Conservation (phyloP, 129 eudicot species). For the Dittrichia graveolens region DNA sequence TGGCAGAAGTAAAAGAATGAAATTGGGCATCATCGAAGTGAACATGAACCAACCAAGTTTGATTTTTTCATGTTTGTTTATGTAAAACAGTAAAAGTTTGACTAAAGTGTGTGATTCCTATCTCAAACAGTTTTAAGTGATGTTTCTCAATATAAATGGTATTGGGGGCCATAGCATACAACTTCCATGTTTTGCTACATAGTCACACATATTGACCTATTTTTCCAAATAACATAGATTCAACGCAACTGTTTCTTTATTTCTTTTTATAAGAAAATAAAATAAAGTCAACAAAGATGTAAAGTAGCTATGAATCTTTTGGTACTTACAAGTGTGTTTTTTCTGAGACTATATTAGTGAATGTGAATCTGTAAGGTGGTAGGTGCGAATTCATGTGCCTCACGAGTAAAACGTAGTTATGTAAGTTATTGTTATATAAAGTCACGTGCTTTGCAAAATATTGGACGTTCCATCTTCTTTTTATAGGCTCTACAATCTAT, state of each 20-base stretch:
- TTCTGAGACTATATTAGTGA: background rate
- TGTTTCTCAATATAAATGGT: background rate
- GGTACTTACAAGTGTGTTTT: slow-evolving; percentile 6
- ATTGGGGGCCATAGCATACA: background rate
- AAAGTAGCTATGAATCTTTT: slow-evolving; percentile 3
- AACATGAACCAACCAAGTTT: too few species aligned
- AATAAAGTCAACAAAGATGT: too few species aligned
- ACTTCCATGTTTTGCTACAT: background rate
- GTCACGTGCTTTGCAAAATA: background rate
- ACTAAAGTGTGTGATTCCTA: background rate
- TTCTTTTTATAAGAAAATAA: background rate
- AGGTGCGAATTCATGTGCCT: too few species aligned
- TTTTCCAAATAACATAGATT: slow-evolving; percentile 2
- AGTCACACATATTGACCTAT: background rate
- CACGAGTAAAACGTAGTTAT: too few species aligned
- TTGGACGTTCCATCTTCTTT: slow-evolving; percentile 1
- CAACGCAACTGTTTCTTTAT: background rate
- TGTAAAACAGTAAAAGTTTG: too few species aligned
- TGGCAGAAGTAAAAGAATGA: too few species aligned
- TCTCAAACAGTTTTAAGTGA: background rate
- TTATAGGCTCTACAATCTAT: background rate
- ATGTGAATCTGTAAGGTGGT: too few species aligned
- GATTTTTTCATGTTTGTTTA: too few species aligned
- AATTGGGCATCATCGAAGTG: too few species aligned
- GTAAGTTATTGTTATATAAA: background rate